phyloP scores from a whole-genome alignment of 179 eudicot genomes.

The Silene coronaria region DNA sequence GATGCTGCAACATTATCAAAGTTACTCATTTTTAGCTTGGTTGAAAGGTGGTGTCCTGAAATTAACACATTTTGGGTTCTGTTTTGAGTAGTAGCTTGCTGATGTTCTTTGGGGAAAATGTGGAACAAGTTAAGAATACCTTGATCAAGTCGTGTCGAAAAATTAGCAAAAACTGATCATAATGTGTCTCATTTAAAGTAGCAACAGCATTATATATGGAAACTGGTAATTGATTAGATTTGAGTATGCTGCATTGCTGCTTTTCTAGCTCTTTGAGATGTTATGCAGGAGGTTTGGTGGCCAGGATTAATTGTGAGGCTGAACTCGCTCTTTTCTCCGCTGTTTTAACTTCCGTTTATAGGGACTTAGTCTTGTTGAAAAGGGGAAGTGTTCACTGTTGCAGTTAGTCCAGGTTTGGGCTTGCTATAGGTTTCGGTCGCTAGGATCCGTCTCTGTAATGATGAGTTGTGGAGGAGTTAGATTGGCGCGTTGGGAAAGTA shows the following conservation, averaged over 20 bases:
- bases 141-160: not conserved
- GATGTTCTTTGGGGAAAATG: not conserved
- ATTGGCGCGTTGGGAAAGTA: slow-evolving; percentile 4
- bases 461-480: not conserved
- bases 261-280: too few species aligned
- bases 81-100: not conserved
- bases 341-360: slow-evolving; percentile 33
- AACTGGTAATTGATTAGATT: slow-evolving; percentile 19
- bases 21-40: not conserved
- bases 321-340: slow-evolving; percentile 30
- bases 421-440: slow-evolving; percentile 33
- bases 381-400: slow-evolving; percentile 14
- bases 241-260: too few species aligned
- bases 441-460: slow-evolving; percentile 14
- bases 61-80: slow-evolving; percentile 32
- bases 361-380: slow-evolving; percentile 30
- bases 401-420: slow-evolving; percentile 35
- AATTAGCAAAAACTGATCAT: not conserved
- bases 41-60: slow-evolving; percentile 32
- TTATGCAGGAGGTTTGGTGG: slow-evolving; percentile 19
- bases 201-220: slow-evolving; percentile 28
- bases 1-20: not conserved
- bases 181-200: not conserved
- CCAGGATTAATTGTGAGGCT: slow-evolving; percentile 32
- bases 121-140: not conserved